A percentile compares a stretch with the other conserved stretches of the same genome.
These are phyloP conservation scores for Oryza longistaminata DNA, from an alignment of 176 grass and related monocot species.

Conservation along the genomic window DNA sequence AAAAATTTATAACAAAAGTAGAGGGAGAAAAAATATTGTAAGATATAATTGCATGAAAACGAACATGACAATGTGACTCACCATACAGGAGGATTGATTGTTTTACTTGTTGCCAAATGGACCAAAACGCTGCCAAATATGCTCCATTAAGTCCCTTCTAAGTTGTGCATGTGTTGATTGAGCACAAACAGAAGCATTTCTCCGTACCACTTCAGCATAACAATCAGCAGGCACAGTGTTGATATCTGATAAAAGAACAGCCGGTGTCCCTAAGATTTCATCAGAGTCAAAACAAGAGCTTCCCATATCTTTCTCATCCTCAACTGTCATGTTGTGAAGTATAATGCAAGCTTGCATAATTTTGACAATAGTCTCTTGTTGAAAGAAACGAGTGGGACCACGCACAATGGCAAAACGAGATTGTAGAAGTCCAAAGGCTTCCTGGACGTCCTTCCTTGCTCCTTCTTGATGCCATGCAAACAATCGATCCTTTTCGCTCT, in stretches of 20 bases:
- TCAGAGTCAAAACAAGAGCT: constrained; percentile 34
- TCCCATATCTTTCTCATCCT: constrained; percentile 49
- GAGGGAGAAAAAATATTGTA: background rate
- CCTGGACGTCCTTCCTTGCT: constrained; percentile 27
- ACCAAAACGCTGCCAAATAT: constrained; percentile 45
- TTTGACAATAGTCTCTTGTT: constrained; percentile 31
- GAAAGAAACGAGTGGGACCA: constrained; percentile 24
- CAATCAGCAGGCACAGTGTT: constrained; percentile 7
- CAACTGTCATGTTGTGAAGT: constrained; percentile 44
- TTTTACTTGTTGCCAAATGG: constrained; percentile 35
- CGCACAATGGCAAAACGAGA: constrained; percentile 39
- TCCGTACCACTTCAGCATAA: constrained; percentile 26
- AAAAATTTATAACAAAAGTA: background rate
- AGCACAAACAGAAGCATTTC: constrained; percentile 21
- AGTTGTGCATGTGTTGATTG: constrained; percentile 28
- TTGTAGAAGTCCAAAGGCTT: constrained; percentile 17
- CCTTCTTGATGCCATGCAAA: constrained; percentile 23
- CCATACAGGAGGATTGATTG: background rate
- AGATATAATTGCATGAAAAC: background rate
- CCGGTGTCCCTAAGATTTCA: background rate
- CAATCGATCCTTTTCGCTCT: constrained; percentile 37
- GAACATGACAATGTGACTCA: background rate
- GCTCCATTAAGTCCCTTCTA: constrained; percentile 30
- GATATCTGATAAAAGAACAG: constrained; percentile 22
- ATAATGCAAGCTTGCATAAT: constrained; percentile 41